A percentile compares a stretch with the other conserved stretches of the same genome.
These are phyloP conservation scores for Gastrolobium villosum DNA, from an alignment of 306 rosid species.

Conservation along the genomic window DNA sequence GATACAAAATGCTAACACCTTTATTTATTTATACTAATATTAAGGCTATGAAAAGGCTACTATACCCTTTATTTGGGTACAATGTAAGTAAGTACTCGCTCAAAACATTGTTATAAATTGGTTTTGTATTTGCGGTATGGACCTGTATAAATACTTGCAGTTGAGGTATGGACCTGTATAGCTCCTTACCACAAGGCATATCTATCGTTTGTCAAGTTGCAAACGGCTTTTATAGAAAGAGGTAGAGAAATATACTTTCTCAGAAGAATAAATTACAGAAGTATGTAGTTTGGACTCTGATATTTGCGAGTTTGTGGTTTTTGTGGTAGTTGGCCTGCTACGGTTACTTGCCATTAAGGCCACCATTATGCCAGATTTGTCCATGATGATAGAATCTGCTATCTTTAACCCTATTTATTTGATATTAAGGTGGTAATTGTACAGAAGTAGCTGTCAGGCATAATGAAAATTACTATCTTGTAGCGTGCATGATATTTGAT, in stretches of 20 bases:
- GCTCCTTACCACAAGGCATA: background rate
- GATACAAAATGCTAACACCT: background rate
- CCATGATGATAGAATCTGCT: background rate
- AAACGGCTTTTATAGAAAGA: constrained; percentile 6
- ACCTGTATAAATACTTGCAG: background rate
- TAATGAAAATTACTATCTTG: background rate
- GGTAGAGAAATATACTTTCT: background rate
- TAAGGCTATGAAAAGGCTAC: background rate
- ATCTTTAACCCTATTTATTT: background rate
- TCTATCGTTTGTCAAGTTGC: background rate
- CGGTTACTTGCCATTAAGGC: background rate
- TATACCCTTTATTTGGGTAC: constrained; percentile 8
- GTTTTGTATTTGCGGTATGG: background rate
- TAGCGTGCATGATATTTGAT: background rate
- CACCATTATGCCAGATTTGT: background rate
- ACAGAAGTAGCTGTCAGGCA: background rate
- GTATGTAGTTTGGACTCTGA: constrained; percentile 13
- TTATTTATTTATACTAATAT: background rate
- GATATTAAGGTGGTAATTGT: constrained; percentile 10
- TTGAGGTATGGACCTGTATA: background rate
- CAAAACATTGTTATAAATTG: background rate
- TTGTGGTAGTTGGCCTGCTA: background rate
- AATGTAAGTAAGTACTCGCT: background rate
- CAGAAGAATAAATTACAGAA: background rate
- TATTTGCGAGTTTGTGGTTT: constrained; percentile 6